Evolutionary conservation across 2,329 filamentous ascomycete genomes (phyloP).

Genomic region (Aspergillus ochraceus): DNA sequence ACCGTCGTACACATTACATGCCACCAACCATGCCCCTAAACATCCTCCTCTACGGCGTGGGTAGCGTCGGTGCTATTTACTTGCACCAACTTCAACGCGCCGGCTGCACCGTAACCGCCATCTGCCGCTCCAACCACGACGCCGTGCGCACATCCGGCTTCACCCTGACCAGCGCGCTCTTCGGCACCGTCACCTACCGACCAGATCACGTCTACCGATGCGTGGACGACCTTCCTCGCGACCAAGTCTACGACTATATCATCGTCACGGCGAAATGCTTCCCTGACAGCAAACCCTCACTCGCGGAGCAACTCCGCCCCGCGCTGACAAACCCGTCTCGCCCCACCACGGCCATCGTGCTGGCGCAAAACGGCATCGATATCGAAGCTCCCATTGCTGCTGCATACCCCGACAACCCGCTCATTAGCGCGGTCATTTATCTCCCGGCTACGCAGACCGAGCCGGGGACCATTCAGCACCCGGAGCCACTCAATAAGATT

Average conservation of each 20-base stretch:
- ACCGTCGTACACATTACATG: too few species aligned
- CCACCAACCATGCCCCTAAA: background rate
- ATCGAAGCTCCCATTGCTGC: slow-evolving; percentile 57
- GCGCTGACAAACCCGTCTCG: slow-evolving; percentile 33
- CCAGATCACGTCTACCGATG: slow-evolving; percentile 21
- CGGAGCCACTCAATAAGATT: slow-evolving; percentile 46
- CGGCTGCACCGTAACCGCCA: slow-evolving; percentile 26
- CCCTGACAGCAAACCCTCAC: slow-evolving; percentile 36
- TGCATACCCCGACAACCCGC: slow-evolving; percentile 52
- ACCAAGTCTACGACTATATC: slow-evolving; percentile 47
- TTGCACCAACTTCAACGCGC: slow-evolving; percentile 29
- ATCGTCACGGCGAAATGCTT: slow-evolving; percentile 50
- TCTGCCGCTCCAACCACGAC: slow-evolving; percentile 36
- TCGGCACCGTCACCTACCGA: slow-evolving; percentile 24
- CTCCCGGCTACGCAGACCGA: slow-evolving; percentile 52
- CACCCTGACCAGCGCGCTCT: slow-evolving; percentile 26
- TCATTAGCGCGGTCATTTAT: slow-evolving; percentile 59
- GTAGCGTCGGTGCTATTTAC: slow-evolving; percentile 33
- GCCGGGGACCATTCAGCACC: slow-evolving; percentile 50
- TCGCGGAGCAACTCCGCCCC: slow-evolving; percentile 37
- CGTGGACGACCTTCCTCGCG: slow-evolving; percentile 20
- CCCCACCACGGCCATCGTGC: slow-evolving; percentile 53
- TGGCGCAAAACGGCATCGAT: slow-evolving; percentile 63
- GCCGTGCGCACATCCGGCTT: slow-evolving; percentile 25
- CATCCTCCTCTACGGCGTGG: slow-evolving; percentile 33